A percentile compares a stretch with the other conserved stretches of the same genome.
Evolutionary conservation across 257 asterid genomes (phyloP).

Genomic region (Eustoma russellianum): DNA sequence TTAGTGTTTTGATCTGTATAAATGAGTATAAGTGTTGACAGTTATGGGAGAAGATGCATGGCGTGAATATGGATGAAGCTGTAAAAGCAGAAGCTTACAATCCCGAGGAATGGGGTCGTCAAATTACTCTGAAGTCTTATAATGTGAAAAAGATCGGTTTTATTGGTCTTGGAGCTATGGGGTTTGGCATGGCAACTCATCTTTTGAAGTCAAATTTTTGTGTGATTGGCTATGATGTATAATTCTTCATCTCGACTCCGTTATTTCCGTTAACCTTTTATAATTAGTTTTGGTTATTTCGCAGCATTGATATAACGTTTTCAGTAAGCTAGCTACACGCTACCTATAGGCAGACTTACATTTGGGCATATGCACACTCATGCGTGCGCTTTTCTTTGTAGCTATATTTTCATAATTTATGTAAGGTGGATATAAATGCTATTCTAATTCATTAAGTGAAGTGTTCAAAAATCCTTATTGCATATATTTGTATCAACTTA

Average conservation of each 20-base stretch:
- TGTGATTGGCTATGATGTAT: slow-evolving; percentile 80
- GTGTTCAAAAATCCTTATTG: too few species aligned
- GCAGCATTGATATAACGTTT: too few species aligned
- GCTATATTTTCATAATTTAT: too few species aligned
- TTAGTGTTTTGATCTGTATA: slow-evolving; percentile 5
- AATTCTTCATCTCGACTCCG: slow-evolving; percentile 20
- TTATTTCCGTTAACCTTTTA: background rate
- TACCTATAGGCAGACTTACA: background rate
- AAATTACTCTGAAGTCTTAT: slow-evolving; percentile 49
- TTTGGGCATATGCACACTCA: too few species aligned
- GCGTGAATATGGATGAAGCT: slow-evolving; percentile 60
- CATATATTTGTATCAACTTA: too few species aligned
- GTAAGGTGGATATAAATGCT: too few species aligned
- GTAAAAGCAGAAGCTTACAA: slow-evolving; percentile 52
- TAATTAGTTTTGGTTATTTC: background rate
- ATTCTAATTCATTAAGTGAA: too few species aligned
- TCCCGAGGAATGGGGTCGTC: slow-evolving; percentile 68
- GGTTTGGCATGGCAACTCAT: slow-evolving; percentile 99
- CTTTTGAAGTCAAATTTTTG: slow-evolving; percentile 70
- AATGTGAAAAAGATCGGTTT: slow-evolving; percentile 64
- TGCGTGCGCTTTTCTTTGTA: too few species aligned
- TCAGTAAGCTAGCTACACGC: too few species aligned
- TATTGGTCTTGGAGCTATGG: slow-evolving; percentile 99
- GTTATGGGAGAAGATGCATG: slow-evolving; percentile 80
- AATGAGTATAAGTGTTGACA: slow-evolving; percentile 23